Percentiles rank a stretch among this genome's conserved stretches.
Evolutionary conservation across 2,329 filamentous ascomycete genomes (phyloP).

Genomic region (Calonectria pseudoreteaudii): DNA sequence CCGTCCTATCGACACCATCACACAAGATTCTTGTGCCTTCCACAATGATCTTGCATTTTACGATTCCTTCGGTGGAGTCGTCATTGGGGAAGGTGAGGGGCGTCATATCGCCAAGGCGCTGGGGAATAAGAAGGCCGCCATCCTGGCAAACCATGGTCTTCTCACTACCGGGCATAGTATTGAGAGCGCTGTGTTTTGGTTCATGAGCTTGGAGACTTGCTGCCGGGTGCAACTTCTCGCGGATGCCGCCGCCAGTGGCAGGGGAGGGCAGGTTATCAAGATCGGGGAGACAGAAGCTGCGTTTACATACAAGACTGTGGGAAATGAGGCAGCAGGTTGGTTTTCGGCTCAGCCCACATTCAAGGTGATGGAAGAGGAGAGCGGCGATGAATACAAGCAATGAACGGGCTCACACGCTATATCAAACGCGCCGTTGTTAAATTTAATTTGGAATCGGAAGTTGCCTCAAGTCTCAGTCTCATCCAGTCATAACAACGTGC

Average conservation of each 20-base stretch:
- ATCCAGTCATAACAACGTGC: not conserved
- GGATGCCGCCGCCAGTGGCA: constrained; percentile 13
- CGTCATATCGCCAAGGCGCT: constrained; percentile 14
- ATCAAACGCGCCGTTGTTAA: too few relatives aligned
- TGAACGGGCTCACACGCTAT: not conserved
- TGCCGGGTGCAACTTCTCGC: constrained; percentile 24
- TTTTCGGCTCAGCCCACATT: constrained; percentile 24
- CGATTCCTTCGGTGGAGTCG: constrained; percentile 12
- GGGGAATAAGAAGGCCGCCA: constrained; percentile 13
- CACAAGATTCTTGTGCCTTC: constrained; percentile 25
- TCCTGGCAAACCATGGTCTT: constrained; percentile 23
- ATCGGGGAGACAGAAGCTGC: constrained; percentile 15
- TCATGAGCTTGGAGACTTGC: constrained; percentile 22
- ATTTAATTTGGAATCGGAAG: too few relatives aligned
- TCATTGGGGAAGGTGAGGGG: constrained; percentile 17
- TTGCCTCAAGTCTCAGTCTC: not conserved
- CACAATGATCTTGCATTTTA: constrained; percentile 22
- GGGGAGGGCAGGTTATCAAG: constrained; percentile 5
- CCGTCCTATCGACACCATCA: constrained; percentile 14
- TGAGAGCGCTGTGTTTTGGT: constrained; percentile 20
- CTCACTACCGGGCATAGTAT: constrained; percentile 18
- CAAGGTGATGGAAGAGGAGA: constrained; percentile 14
- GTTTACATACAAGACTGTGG: constrained; percentile 18
- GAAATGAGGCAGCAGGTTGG: constrained; percentile 14
- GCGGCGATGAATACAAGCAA: not conserved